Base-by-base conservation (phyloP, 257 asterid species). In the Nicotiana sylvestris region DNA sequence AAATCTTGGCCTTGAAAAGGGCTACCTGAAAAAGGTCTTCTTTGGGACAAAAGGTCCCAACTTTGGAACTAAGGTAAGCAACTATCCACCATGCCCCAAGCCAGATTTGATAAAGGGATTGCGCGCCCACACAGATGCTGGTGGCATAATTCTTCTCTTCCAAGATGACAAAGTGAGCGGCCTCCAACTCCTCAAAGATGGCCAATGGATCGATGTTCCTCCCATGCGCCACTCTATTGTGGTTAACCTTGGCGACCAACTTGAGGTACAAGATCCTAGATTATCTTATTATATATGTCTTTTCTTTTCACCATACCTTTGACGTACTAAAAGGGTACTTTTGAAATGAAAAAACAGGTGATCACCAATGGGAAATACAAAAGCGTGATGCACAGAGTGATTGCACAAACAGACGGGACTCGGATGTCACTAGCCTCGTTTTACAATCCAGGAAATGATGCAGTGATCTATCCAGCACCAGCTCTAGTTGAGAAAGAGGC, bases 71-170 rank as follows among this genome's bases (percentile, higher is more conserved):
- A 92, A 92, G 66, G 94, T 92, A 18, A 89, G 95, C 90, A 93
- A 89, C 79, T 92, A 92, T 66, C 95, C 94, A 0, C 93, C 94
- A 0, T 93, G 97, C 81, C 92, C 94, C 5, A 78, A 67, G 10
- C 95, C 94, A 0, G 93, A 93, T 18, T 83, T 80, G 85, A 89
- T 90, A 10, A 88, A 85, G 53, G 97, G 94, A 51, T 88, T 93
- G 0, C 85, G 97, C 35, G 93, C 94, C 65, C 97, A 91, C 90
- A 92, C 94, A 2, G 97, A 91, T 55, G 97, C 97, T 0, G 97
- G 95, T 0, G 97, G 97, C 5, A 88, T 92, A 18, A 89, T 92
- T 84, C 69, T 92, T 5, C 91, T 92, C 8, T 90, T 88, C 88
- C 97, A 92, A 66, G 95, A 92, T 58, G 97, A 90, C 13, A 90